Percentiles rank a stretch among this genome's conserved stretches.
Conservation (phyloP, 2,329 filamentous ascomycete genomes). For the Verticillium alfalfae region DNA sequence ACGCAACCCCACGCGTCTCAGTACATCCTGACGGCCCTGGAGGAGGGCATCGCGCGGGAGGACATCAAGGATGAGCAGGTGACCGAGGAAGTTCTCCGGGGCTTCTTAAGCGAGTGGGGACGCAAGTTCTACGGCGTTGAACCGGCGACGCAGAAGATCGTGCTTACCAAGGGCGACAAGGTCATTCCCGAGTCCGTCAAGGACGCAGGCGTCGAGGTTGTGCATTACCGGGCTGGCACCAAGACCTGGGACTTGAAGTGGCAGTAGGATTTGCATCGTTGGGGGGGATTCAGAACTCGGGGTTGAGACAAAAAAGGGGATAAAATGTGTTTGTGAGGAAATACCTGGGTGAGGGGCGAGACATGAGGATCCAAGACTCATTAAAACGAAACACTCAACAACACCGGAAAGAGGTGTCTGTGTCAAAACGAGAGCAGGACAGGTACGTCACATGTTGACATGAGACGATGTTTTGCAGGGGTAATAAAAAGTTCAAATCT, state of each 20-base stretch:
- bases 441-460: background rate
- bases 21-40: slow-evolving; percentile 55
- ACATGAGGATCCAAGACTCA: background rate
- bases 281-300: background rate
- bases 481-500: background rate
- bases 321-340: background rate
- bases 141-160: slow-evolving; percentile 47
- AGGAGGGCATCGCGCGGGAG: slow-evolving; percentile 42
- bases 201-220: slow-evolving; percentile 54
- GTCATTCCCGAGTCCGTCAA: slow-evolving; percentile 48
- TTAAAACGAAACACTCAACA: background rate
- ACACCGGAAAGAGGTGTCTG: background rate
- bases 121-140: slow-evolving; percentile 50
- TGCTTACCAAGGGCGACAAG: slow-evolving; percentile 49
- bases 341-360: background rate
- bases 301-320: background rate
- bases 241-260: slow-evolving; percentile 50
- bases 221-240: slow-evolving; percentile 60
- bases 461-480: background rate
- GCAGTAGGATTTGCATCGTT: slow-evolving; percentile 17
- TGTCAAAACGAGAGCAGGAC: background rate
- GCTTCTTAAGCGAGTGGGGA: slow-evolving; percentile 48
- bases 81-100: slow-evolving; percentile 46
- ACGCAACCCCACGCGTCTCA: slow-evolving; percentile 68
- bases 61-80: slow-evolving; percentile 46